Conservation (phyloP, 202 grass and related monocot species). For the Panicum virgatum region DNA sequence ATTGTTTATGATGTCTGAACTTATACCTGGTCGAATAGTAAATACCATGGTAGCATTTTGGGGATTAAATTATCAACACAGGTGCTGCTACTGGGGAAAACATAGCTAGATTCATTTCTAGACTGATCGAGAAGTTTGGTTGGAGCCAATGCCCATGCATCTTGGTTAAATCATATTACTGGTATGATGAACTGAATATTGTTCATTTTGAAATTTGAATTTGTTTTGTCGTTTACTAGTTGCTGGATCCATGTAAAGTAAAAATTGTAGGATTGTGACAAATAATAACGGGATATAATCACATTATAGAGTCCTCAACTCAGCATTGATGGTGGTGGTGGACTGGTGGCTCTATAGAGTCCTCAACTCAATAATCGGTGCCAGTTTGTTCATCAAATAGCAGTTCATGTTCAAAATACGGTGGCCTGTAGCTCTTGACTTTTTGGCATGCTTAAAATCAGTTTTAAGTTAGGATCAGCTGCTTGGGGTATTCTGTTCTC, state of each 20-base stretch:
- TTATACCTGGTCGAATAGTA: too few species aligned
- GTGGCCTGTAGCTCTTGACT: not conserved
- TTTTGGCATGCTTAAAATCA: not conserved
- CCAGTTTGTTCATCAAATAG: not conserved
- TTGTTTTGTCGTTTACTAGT: not conserved
- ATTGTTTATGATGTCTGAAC: slow-evolving; percentile 9
- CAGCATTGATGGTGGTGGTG: not conserved
- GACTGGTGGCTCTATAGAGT: not conserved
- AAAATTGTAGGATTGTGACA: not conserved
- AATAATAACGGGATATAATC: not conserved
- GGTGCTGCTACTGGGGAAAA: too few species aligned
- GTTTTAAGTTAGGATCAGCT: not conserved
- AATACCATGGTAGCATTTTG: not conserved
- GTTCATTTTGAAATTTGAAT: not conserved
- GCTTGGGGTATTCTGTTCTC: not conserved
- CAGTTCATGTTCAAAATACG: not conserved
- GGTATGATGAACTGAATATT: not conserved
- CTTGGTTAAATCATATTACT: not conserved
- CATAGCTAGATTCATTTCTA: not conserved
- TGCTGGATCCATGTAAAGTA: not conserved
- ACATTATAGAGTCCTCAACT: too few species aligned
- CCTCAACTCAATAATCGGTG: not conserved
- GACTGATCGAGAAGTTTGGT: not conserved
- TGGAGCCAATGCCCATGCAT: not conserved
- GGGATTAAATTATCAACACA: not conserved